These are phyloP conservation scores for Cercospora sp. DNA, from an alignment of 2,329 filamentous ascomycete species.

Conservation along the genomic window DNA sequence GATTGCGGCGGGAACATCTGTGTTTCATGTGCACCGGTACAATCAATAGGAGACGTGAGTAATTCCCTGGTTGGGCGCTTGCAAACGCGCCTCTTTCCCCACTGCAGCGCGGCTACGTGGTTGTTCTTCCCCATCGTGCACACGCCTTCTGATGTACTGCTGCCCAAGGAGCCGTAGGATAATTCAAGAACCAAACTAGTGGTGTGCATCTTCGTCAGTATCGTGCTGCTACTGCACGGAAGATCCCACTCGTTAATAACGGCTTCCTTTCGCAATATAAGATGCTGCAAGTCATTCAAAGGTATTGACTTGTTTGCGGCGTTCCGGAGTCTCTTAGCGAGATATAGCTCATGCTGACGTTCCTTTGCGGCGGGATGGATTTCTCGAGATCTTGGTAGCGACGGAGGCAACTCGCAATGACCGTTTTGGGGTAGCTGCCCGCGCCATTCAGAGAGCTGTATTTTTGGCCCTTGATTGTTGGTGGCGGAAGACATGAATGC, in stretches of 20 bases:
- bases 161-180: background rate
- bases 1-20: background rate
- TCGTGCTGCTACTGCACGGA: background rate
- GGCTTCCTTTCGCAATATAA: background rate
- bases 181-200: background rate
- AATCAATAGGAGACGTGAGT: background rate
- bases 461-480: background rate
- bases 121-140: background rate
- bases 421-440: slow-evolving; percentile 1
- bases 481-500: background rate
- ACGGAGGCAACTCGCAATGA: background rate
- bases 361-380: background rate
- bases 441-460: background rate
- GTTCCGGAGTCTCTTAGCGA: background rate
- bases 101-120: slow-evolving; percentile 4
- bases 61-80: slow-evolving; percentile 1
- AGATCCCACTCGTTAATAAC: background rate
- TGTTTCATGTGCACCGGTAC: background rate
- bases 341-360: background rate
- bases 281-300: background rate
- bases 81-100: background rate
- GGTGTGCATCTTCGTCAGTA: background rate
- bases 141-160: slow-evolving; percentile 4
- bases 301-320: background rate
- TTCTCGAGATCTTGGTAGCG: background rate